These are phyloP conservation scores for Kalaharituber pfeilii DNA, from an alignment of 2,329 filamentous ascomycete genomes.

Conservation along the genomic window DNA sequence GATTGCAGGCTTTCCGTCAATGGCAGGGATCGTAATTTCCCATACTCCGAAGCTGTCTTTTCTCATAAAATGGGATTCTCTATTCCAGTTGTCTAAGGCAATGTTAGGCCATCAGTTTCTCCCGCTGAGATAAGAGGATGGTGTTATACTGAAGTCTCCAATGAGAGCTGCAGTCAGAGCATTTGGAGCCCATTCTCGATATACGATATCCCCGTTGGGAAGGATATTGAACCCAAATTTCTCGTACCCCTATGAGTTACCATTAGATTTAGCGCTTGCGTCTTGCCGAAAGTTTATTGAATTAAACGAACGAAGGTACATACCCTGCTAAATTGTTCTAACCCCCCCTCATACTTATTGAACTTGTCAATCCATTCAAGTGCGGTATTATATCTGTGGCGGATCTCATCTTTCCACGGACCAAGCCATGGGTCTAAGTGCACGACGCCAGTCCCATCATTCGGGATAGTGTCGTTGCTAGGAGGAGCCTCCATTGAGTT, in stretches of 20 bases:
- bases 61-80: slow-evolving; percentile 68
- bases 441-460: slow-evolving; percentile 49
- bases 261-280: too few relatives aligned
- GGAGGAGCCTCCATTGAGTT: background rate
- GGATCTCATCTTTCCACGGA: slow-evolving; percentile 64
- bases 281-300: too few relatives aligned
- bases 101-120: slow-evolving; percentile 6
- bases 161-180: slow-evolving; percentile 69
- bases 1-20: slow-evolving; percentile 59
- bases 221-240: slow-evolving; percentile 71
- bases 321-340: slow-evolving; percentile 81
- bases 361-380: slow-evolving; percentile 77
- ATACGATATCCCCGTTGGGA: slow-evolving; percentile 66
- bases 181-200: slow-evolving; percentile 93
- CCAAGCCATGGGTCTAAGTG: slow-evolving; percentile 76
- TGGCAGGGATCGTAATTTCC: slow-evolving; percentile 58
- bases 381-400: slow-evolving; percentile 57
- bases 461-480: slow-evolving; percentile 3
- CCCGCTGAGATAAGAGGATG: slow-evolving; percentile 1
- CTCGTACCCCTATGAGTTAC: slow-evolving; percentile 51
- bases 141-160: slow-evolving; percentile 67
- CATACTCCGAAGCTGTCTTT: slow-evolving; percentile 75
- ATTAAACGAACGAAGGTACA: slow-evolving; percentile 19
- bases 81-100: slow-evolving; percentile 61
- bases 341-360: slow-evolving; percentile 64